Evolutionary conservation across 257 asterid genomes (phyloP), one percentile per base, ranked within the genome.

Genomic region (Marsdenia floribunda): DNA sequence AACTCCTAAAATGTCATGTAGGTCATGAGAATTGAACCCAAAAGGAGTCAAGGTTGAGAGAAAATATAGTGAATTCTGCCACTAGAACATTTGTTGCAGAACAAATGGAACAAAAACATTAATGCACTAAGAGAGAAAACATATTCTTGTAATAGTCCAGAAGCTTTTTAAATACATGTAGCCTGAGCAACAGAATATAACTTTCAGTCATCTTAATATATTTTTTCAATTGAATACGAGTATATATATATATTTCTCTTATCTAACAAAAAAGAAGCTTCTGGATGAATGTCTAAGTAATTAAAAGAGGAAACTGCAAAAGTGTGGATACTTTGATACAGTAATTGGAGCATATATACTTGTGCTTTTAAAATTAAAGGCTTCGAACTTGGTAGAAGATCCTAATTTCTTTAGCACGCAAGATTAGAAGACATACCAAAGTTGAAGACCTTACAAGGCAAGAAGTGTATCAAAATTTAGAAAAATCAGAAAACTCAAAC

Each of bases 1-100:
- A 89, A 94, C 83, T 94, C 98, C 98, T 94, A 73, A 42, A 82
- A 44, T 64, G 74, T 75, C 72, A 68, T 18, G 53, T 18, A 69
- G 49, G 69, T 71, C 59, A 52, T 22, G 33, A 29, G 64, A 59
- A 24, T 33, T 35, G 66, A 15, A 21, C 57, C n/a, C 18, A 54
- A 59, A 24, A 71, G 33, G 5, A 18, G 24, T 70, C 33, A 37
- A 24, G 46, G 42, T 65, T 44, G 35, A 55, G 2, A 21, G 40
- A 54, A 29, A 58, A 16, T 33, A 50, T 50, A 11, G 53, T 35
- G 65, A 26, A 21, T 54, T 8, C 12, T 29, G 46, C 55, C 42
- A 26, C 19, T 26, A 72, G 61, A 12, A n/a, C 37, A 65, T 22
- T 10, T 37, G 12, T 64, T 50, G 50, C 53, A 49, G 46, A 1